Base-by-base conservation (phyloP, 306 rosid genomes). In the Mucuna pruriens region DNA sequence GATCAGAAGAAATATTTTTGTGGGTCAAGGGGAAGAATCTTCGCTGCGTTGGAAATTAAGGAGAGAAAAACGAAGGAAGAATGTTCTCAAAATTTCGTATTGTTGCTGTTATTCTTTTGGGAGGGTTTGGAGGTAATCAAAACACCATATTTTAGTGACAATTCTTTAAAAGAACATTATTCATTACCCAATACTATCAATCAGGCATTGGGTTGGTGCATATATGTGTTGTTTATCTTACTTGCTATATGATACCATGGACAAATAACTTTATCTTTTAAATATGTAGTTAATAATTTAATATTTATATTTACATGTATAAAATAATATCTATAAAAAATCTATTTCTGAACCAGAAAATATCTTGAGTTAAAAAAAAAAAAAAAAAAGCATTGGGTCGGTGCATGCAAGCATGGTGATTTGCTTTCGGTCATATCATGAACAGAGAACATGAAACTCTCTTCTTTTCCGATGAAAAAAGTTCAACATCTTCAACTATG, bases 391-490 rank as follows among this genome's bases (percentile, higher is more conserved):
- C 13, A 42, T 26, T 60, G 71, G 31, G 40, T 60, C 13, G 29
- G 70, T 75, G 70, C 70, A 75, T 75, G 80, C 57, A 75, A 40
- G 57, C 13, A 25, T 57, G 3, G 44, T 25, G 19, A 0, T 72
- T 48, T 31, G 48, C 77, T 60, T 75, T 75, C 45, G 58, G 70
- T 25, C 79, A 40, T 75, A 15, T 23, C 40, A 55, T 22, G 15
- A 54, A 8, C 44, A 52, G 49, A 16, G 0, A 10, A 10, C 64
- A 5, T 11, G 12, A 71, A 31, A 33, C 4, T 19, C 15, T 55
- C 17, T 11, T 6, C 78, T 55, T 55, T 36, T 12, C 52, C 67
- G 0, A 57, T 54, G 8, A 42, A 40, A 60, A 40, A 19, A 25
- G 2, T 75, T 57, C 39, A 39, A 75, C 26, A 42, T 0, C 55